These are phyloP conservation scores for Phytophthora brassicae DNA, from an alignment of 352 stramenopile species.

Conservation along the genomic window DNA sequence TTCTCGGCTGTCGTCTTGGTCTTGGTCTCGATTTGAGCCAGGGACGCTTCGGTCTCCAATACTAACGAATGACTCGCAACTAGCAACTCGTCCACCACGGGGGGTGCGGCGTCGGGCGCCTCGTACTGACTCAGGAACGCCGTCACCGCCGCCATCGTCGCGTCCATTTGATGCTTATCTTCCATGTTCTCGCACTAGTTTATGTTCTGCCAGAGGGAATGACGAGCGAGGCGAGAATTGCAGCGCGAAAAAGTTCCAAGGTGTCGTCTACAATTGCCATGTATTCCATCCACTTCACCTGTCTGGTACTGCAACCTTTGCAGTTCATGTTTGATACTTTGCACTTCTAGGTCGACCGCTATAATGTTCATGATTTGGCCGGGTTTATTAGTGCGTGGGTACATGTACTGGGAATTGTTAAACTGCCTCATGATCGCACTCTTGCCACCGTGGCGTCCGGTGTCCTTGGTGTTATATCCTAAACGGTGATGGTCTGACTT, in stretches of 20 bases:
- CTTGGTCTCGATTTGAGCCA: conserved; percentile 8
- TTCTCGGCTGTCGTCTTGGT: conserved; percentile 11
- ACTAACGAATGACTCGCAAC: conserved; percentile 18
- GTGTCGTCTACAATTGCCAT: neutral
- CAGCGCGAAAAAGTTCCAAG: too few relatives aligned
- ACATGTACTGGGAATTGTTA: too few relatives aligned
- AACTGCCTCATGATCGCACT: too few relatives aligned
- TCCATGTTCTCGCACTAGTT: conserved; percentile 22
- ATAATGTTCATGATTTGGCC: too few relatives aligned
- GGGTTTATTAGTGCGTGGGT: too few relatives aligned
- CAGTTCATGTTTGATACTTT: too few relatives aligned
- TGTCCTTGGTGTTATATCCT: too few relatives aligned
- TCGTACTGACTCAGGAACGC: conserved; percentile 30
- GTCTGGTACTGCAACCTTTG: too few relatives aligned
- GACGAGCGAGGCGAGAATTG: neutral
- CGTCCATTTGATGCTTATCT: conserved; percentile 27
- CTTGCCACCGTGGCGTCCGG: too few relatives aligned
- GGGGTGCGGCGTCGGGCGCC: neutral
- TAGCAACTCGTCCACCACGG: conserved; percentile 14
- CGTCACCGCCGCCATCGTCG: conserved; percentile 15
- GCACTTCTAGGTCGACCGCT: too few relatives aligned
- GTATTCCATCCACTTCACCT: neutral
- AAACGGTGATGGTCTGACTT: too few relatives aligned
- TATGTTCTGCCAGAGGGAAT: conserved; percentile 12
- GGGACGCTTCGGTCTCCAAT: conserved; percentile 22